These are phyloP conservation scores for Ceratocystis alfenasii DNA, from an alignment of 2,329 filamentous ascomycete species.

Conservation along the genomic window DNA sequence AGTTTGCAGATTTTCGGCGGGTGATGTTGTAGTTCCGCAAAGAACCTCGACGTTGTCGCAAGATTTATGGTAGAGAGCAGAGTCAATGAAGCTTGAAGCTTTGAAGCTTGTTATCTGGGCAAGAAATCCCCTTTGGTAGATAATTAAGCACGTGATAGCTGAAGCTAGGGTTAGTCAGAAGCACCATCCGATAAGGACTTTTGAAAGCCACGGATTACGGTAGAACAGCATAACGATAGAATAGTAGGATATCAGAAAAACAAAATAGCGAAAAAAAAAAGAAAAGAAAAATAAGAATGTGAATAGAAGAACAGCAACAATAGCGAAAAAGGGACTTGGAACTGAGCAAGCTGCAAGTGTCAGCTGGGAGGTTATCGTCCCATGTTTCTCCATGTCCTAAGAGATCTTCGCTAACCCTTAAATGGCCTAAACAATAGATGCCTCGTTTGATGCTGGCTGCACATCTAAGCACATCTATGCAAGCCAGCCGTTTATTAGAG, in stretches of 20 bases:
- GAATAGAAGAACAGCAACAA: too few species aligned
- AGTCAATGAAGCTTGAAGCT: not conserved
- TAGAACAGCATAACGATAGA: too few species aligned
- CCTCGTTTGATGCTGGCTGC: not conserved
- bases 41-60: not conserved
- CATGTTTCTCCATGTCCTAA: too few species aligned
- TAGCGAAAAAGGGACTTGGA: too few species aligned
- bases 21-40: not conserved
- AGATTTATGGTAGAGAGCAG: too few species aligned
- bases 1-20: not conserved
- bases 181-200: not conserved
- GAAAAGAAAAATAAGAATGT: too few species aligned
- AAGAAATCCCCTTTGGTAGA: not conserved
- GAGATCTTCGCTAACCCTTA: too few species aligned
- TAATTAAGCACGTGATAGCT: not conserved
- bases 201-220: too few species aligned
- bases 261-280: too few species aligned
- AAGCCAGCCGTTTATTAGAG: not conserved
- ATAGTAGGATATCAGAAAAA: too few species aligned
- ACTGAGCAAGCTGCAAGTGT: too few species aligned
- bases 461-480: not conserved
- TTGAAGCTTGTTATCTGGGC: not conserved
- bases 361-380: too few species aligned
- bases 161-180: not conserved
- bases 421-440: not conserved